A percentile compares a stretch with the other conserved stretches of the same genome.
Evolutionary conservation across 1,139 yeast species (phyloP).

Genomic region (Geotrichum aggregatum): DNA sequence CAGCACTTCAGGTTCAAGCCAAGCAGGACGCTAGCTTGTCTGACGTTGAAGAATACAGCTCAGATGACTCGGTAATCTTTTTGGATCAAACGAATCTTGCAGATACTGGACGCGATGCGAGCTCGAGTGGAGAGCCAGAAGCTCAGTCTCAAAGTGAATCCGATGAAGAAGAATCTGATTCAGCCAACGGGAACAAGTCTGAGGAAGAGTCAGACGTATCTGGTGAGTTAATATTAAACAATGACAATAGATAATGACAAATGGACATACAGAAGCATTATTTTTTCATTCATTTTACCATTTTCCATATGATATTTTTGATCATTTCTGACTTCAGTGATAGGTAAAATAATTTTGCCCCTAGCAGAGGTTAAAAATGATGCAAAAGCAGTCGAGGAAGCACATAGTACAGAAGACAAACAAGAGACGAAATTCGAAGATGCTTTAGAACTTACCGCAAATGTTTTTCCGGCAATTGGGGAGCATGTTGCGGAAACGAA

Average conservation of each 20-base stretch:
- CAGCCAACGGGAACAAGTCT: conserved; percentile 22
- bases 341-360: too few relatives aligned
- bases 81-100: conserved; percentile 1
- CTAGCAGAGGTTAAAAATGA: too few relatives aligned
- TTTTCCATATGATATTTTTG: too few relatives aligned
- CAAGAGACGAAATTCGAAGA: background rate
- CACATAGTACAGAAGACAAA: background rate
- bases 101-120: conserved; percentile 18
- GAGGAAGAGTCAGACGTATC: conserved; percentile 22
- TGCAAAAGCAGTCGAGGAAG: background rate
- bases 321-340: too few relatives aligned
- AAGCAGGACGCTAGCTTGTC: background rate
- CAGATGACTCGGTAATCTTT: background rate
- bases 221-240: conserved; percentile 5
- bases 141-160: conserved; percentile 27
- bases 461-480: background rate
- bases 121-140: conserved; percentile 22
- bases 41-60: background rate
- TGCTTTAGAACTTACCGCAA: background rate
- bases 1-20: background rate
- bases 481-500: too few relatives aligned
- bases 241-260: background rate
- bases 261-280: background rate
- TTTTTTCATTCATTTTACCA: too few relatives aligned
- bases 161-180: background rate